Base-by-base conservation (phyloP, 2,329 filamentous ascomycete genomes). In the Plectosphaerella cucumerina region DNA sequence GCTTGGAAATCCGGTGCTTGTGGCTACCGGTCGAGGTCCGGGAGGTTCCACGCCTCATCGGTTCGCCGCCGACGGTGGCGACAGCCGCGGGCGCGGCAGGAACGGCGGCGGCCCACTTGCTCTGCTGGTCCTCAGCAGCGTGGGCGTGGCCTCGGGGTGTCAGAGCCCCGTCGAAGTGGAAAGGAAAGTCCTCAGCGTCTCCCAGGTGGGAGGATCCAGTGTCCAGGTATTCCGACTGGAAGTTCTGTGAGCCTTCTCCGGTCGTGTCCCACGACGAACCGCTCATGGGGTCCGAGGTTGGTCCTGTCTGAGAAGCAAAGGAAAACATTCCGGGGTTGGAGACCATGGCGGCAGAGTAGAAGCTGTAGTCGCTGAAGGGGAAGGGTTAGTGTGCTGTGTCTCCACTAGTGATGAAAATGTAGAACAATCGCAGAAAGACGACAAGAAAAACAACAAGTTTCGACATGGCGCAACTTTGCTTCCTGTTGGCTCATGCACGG, bases 241-340 rank as follows among this genome's bases (percentile, higher is more conserved):
- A 79, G 76, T 78, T 80, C 75, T 82, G 80, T 78, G 76, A 62
- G 63, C 77, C 78, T 76, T 83, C 80, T 72, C 70, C 70, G 72
- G 77, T 69, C 64, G 74, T 64, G 60, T 75, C 78, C 80, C 80
- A 83, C 63, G 76, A 70, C 65, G 77, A 72, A 71, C 76, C 73
- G 60, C 67, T 67, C 54, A 80, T 71, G 66, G 78, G 74, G 73
- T 80, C 78, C 64, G 75, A 60, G 66, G 76, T 70, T 73, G 77
- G 76, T 78, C 76, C 79, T 76, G 78, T 77, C 65, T 81, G 78
- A 75, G 75, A 75, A 75, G 75, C 74, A 69, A 77, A 80, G 70
- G 77, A 72, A 76, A 80, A 80, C 66, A 80, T 73, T 66, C 75
- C 75, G 58, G 74, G 63, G 67, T 64, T 71, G 62, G 75, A 67